phyloP scores from a whole-genome alignment of 805 yeast genomes.

The Metschnikowia hibisci region DNA sequence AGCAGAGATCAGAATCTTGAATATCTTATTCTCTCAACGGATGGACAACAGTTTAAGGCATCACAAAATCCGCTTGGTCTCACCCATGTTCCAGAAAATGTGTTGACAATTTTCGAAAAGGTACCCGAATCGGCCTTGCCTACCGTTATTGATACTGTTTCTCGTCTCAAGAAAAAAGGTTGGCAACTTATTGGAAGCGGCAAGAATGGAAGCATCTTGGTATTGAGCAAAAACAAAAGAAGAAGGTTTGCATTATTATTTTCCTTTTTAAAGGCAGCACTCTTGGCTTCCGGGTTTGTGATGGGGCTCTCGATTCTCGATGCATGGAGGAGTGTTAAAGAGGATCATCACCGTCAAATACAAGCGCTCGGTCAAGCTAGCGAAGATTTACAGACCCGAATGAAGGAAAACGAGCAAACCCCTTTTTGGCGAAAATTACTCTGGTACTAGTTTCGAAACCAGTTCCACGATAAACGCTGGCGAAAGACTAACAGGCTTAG shows the following conservation, averaged over 20 bases:
- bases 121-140: slow-evolving; percentile 35
- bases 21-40: slow-evolving; percentile 29
- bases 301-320: slow-evolving; percentile 13
- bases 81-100: slow-evolving; percentile 35
- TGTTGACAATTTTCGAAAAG: slow-evolving; percentile 37
- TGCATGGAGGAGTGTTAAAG: background rate
- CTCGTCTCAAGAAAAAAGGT: slow-evolving; percentile 39
- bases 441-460: background rate
- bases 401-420: background rate
- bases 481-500: background rate
- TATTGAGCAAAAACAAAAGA: slow-evolving; percentile 10
- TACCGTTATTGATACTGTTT: slow-evolving; percentile 31
- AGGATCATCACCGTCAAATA: background rate
- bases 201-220: slow-evolving; percentile 13
- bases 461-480: background rate
- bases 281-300: slow-evolving; percentile 28
- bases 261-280: slow-evolving; percentile 16
- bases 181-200: slow-evolving; percentile 60
- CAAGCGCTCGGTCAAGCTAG: background rate
- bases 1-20: slow-evolving; percentile 16
- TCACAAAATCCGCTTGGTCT: slow-evolving; percentile 38
- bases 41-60: slow-evolving; percentile 33
- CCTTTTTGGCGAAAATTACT: slow-evolving; percentile 3
- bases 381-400: background rate
- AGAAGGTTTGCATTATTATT: background rate